Conservation (phyloP, 495 filamentous ascomycete species). For the Aspergillus saccharolyticus region DNA sequence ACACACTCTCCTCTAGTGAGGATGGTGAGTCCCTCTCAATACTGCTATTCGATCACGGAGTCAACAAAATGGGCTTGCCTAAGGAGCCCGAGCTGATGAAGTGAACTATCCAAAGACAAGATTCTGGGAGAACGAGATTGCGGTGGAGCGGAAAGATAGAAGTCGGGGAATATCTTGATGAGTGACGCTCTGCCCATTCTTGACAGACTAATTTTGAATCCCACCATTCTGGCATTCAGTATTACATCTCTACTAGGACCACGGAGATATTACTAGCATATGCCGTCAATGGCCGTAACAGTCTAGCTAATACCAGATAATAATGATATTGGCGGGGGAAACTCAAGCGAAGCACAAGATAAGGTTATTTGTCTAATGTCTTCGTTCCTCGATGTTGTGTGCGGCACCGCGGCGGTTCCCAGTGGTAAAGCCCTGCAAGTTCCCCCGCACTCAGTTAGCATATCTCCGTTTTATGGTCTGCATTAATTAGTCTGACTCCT, state of each 20-base stretch:
- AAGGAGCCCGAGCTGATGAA: background rate
- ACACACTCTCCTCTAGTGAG: background rate
- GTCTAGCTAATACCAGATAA: background rate
- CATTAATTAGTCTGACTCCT: slow-evolving; percentile 13
- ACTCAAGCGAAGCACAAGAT: background rate
- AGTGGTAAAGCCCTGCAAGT: slow-evolving; percentile 18
- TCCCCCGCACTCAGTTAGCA: slow-evolving; percentile 31
- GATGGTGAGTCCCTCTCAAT: background rate
- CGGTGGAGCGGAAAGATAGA: background rate
- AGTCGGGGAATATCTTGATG: background rate
- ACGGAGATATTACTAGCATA: too few species aligned
- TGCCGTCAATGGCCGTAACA: background rate
- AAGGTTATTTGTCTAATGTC: background rate
- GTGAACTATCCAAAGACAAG: background rate
- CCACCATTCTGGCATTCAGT: too few species aligned
- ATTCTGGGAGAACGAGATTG: background rate
- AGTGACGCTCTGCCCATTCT: background rate
- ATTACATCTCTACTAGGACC: too few species aligned
- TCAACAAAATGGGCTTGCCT: background rate
- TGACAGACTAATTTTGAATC: background rate
- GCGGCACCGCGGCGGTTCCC: slow-evolving; percentile 4
- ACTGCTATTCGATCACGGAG: background rate
- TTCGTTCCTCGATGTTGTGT: background rate
- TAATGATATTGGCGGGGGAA: background rate
- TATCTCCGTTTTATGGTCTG: slow-evolving; percentile 20